Conservation (phyloP, 306 rosid genomes). For the Medicago truncatula region DNA sequence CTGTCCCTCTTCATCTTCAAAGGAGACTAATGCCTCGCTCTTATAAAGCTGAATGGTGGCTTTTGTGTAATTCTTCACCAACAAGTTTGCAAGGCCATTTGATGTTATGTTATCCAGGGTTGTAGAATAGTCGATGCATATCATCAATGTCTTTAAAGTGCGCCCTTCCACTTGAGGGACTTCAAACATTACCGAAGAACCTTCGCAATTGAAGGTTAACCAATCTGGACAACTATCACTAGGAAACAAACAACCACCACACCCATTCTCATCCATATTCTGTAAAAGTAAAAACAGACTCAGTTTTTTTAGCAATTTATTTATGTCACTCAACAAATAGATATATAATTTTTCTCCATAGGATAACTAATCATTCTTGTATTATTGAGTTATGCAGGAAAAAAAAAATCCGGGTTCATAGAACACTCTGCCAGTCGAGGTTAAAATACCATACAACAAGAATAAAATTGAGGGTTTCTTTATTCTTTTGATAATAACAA, state of each 20-base stretch:
- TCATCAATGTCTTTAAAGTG: background rate
- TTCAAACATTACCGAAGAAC: background rate
- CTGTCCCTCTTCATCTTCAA: background rate
- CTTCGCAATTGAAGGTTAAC: background rate
- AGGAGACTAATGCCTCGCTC: background rate
- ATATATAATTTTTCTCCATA: too few species aligned
- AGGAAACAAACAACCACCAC: background rate
- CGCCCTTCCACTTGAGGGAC: background rate
- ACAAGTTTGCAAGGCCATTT: background rate
- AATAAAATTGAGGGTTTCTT: background rate
- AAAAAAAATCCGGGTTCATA: too few species aligned
- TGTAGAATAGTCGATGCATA: background rate
- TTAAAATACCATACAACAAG: too few species aligned
- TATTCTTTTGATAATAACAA: too few species aligned
- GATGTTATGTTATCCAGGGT: background rate
- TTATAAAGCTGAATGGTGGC: background rate
- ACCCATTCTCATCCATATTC: background rate
- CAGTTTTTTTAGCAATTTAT: background rate
- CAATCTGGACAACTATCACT: background rate
- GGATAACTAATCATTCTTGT: too few species aligned
- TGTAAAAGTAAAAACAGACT: background rate
- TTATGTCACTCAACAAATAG: too few species aligned
- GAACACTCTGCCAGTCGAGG: too few species aligned
- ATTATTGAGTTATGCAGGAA: too few species aligned
- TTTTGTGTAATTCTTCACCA: background rate